These are phyloP conservation scores for Diaporthe helianthi DNA, from an alignment of 2,329 filamentous ascomycete species.

Conservation along the genomic window DNA sequence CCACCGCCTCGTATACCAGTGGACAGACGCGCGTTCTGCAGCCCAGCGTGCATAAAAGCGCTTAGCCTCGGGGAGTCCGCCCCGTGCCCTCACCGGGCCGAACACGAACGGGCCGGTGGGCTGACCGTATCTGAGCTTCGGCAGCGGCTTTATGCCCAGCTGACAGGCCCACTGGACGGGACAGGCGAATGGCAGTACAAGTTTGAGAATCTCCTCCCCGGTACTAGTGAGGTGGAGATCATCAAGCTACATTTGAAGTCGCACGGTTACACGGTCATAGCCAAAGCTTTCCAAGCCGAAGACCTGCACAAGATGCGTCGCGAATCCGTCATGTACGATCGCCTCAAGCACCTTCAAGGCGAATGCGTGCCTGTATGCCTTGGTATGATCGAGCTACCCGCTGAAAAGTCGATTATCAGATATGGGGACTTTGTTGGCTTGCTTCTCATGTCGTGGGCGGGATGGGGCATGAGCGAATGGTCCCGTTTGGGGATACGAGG, in stretches of 20 bases:
- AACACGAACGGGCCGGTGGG: background rate
- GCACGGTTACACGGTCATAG: background rate
- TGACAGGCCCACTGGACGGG: background rate
- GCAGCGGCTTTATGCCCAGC: background rate
- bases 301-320: background rate
- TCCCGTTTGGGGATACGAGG: background rate
- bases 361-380: background rate
- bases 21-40: too few species aligned
- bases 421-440: background rate
- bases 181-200: background rate
- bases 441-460: background rate
- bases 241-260: too few species aligned
- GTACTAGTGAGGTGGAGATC: background rate
- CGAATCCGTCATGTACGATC: background rate
- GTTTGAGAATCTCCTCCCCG: background rate
- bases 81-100: background rate
- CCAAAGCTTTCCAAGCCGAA: background rate
- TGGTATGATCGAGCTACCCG: background rate
- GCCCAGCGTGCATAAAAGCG: background rate
- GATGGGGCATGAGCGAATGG: background rate
- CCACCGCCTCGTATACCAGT: too few species aligned
- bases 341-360: background rate
- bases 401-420: too few species aligned
- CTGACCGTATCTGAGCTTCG: background rate
- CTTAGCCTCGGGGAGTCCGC: background rate